Base-by-base conservation (phyloP, 768 basidiomycete genomes). In the Lepiota brunneoincarnata region DNA sequence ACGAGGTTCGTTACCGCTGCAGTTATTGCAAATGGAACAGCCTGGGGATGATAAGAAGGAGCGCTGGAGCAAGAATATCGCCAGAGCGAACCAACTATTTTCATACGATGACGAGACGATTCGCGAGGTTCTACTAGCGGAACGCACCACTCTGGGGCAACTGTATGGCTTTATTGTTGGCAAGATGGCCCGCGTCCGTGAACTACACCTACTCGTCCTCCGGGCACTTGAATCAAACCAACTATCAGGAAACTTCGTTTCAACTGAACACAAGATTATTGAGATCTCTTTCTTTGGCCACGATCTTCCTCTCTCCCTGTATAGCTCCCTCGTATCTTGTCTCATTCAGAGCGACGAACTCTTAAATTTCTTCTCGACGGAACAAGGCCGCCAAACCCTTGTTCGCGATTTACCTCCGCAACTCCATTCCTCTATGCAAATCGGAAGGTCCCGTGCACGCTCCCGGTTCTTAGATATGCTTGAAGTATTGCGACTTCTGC, bases 101-200 rank as follows among this genome's bases (percentile, higher is more conserved):
- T 66, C 72, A 4, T 69, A 73, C 43, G 80, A 83, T 46, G 81
- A 82, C 53, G 64, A 73, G 17, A 77, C 75, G 6, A 76, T 87
- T 53, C 78, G 81, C 31, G 79, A 84, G 18, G 76, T 82, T 28
- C 73, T 93, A 52, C 69, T 89, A n/a, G 76, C 78, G 2, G 89
- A 95, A 63, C 76, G 80, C 42, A 81, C 81, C 23, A 86, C 89
- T 2, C 63, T 87, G n/a, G 77, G 82, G 2, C 90, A 93, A 59
- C 59, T 82, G 24, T 89, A 89, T 63, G 93, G 91, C 12, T 91
- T 80, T 67, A 78, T 87, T 40, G 72, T 81, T 12, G 91, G 87
- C 12, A 84, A 83, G 61, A 76, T 78, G 26, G 70, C 83, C 1
- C 79, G 93, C 40, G 80, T 82, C 15, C 80, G 83, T 23, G 75